These are phyloP conservation scores for Tylopilus subfusipes DNA, from an alignment of 768 basidiomycete species.

Conservation along the genomic window DNA sequence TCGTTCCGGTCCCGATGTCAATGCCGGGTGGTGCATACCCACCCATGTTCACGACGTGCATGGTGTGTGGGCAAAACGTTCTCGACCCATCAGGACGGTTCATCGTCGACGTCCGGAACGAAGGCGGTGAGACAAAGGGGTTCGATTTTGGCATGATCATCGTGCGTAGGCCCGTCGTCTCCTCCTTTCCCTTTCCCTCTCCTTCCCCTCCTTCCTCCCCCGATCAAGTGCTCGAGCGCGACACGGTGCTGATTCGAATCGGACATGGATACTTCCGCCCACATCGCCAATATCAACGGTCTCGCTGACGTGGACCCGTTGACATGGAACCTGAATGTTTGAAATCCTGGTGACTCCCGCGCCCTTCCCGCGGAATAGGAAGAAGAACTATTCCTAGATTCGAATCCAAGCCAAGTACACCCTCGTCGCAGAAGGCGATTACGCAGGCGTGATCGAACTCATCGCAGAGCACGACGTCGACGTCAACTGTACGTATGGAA, in stretches of 20 bases:
- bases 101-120: constrained; percentile 26
- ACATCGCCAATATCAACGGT: background rate
- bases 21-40: background rate
- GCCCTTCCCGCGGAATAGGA: constrained; percentile 12
- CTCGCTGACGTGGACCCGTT: background rate
- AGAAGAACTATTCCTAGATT: constrained; percentile 20
- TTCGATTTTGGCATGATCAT: constrained; percentile 28
- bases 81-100: constrained; percentile 15
- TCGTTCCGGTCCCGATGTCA: background rate
- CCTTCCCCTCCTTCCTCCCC: background rate
- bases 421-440: constrained; percentile 23
- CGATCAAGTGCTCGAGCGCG: background rate
- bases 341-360: background rate
- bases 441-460: constrained; percentile 14
- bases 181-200: background rate
- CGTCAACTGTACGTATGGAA: constrained; percentile 20
- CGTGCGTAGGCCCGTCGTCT: constrained; percentile 12
- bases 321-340: background rate
- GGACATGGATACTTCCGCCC: background rate
- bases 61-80: constrained; percentile 17
- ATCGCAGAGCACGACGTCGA: constrained; percentile 20
- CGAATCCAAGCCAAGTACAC: constrained; percentile 15
- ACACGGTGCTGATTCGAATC: background rate
- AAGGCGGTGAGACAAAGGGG: constrained; percentile 23
- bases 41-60: constrained; percentile 6